phyloP scores from a whole-genome alignment of 2,329 filamentous ascomycete genomes.

The Tympanopsis confertula region DNA sequence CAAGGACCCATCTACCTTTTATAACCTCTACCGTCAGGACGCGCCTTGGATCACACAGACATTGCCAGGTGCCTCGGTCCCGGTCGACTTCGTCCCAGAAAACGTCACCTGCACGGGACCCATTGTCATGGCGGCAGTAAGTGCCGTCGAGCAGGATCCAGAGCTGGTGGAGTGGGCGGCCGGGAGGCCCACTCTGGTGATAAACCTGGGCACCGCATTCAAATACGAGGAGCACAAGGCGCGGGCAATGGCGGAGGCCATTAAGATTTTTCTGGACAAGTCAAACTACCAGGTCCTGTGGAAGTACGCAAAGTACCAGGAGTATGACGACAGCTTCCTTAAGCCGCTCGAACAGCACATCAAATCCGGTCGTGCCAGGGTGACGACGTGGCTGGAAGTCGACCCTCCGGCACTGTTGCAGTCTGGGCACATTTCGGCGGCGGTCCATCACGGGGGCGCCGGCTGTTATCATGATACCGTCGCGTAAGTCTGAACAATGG shows the following conservation, averaged over 20 bases:
- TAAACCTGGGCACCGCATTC: slow-evolving; percentile 8
- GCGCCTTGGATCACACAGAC: slow-evolving; percentile 13
- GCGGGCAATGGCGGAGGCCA: slow-evolving; percentile 7
- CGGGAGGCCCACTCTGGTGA: slow-evolving; percentile 6
- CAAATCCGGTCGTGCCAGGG: slow-evolving; percentile 3
- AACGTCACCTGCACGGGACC: slow-evolving; percentile 8
- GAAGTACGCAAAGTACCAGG: slow-evolving; percentile 8
- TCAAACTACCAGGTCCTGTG: slow-evolving; percentile 7
- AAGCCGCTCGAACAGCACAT: background rate
- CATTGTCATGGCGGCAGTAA: slow-evolving; percentile 6
- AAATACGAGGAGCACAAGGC: slow-evolving; percentile 5
- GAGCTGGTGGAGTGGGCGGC: slow-evolving; percentile 6
- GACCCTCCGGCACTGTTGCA: slow-evolving; percentile 9
- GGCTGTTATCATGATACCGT: slow-evolving; percentile 14
- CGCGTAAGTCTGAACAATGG: slow-evolving; percentile 4
- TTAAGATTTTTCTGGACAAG: slow-evolving; percentile 6
- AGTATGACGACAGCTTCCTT: slow-evolving; percentile 4
- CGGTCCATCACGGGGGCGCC: slow-evolving; percentile 22
- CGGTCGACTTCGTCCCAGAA: slow-evolving; percentile 5
- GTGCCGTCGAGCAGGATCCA: slow-evolving; percentile 2
- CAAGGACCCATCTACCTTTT: background rate
- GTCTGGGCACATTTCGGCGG: slow-evolving; percentile 14
- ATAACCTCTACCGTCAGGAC: slow-evolving; percentile 6
- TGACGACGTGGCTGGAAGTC: slow-evolving; percentile 6
- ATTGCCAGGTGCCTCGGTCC: slow-evolving; percentile 7